Percentiles rank a stretch among this genome's conserved stretches.
Evolutionary conservation across 306 rosid species (phyloP).

Genomic region (Mimosa bimucronata): DNA sequence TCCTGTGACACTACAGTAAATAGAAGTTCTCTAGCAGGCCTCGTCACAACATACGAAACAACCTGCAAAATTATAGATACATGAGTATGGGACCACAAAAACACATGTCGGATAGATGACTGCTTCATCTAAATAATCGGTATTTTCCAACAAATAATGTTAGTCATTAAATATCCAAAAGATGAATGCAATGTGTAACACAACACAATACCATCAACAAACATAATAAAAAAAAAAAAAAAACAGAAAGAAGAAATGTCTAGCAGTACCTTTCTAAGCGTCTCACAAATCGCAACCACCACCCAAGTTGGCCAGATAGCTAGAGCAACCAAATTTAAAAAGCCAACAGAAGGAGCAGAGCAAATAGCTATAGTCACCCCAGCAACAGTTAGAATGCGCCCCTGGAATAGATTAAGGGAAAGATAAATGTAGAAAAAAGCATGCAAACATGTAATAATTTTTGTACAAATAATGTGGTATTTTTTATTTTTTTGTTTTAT

Average conservation of each 20-base stretch:
- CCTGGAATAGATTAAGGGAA: conserved; percentile 60
- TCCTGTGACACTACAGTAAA: conserved; percentile 96
- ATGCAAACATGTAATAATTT: not conserved
- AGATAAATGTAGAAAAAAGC: not conserved
- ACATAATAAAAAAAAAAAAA: not conserved
- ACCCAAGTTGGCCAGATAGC: conserved; percentile 93
- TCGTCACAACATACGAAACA: conserved; percentile 85
- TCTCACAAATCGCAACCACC: conserved; percentile 78
- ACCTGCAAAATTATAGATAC: conserved; percentile 58
- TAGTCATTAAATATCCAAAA: conserved; percentile 30
- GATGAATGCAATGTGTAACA: conserved; percentile 28
- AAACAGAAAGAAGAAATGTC: conserved; percentile 18
- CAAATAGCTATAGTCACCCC: conserved; percentile 91
- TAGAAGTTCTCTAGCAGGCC: conserved; percentile 95
- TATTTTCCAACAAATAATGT: not conserved
- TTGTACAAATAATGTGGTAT: not conserved
- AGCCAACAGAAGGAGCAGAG: conserved; percentile 78
- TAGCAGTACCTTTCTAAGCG: conserved; percentile 73
- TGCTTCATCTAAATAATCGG: conserved; percentile 17
- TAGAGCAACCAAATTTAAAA: conserved; percentile 72
- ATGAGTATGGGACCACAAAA: conserved; percentile 26
- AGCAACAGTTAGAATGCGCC: conserved; percentile 86
- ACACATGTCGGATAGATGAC: not conserved
- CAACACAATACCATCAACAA: conserved; percentile 9
- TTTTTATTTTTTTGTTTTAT: not conserved